These are phyloP conservation scores for Diaporthe sp. DNA, from an alignment of 2,329 filamentous ascomycete genomes.

Conservation along the genomic window DNA sequence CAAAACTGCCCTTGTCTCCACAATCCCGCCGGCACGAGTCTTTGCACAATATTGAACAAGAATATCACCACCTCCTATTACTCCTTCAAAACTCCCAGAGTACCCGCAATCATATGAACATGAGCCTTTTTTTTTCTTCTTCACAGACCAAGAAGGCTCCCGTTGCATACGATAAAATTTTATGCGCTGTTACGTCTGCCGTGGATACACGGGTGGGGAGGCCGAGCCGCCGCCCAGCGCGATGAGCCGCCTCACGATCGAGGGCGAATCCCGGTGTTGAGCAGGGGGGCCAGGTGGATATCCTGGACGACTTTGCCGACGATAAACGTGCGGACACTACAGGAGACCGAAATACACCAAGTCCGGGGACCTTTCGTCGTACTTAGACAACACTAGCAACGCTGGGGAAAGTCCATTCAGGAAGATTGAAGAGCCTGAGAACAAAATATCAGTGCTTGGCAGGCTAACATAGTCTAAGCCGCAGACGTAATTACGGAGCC, in stretches of 20 bases:
- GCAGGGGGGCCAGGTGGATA: background rate
- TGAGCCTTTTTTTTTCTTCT: background rate
- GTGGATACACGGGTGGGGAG: conserved; percentile 3
- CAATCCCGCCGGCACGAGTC: background rate
- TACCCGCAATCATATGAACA: background rate
- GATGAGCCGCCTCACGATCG: background rate
- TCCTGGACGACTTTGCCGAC: background rate
- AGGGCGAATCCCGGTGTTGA: background rate
- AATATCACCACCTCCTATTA: conserved; percentile 18
- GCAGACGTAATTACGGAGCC: background rate
- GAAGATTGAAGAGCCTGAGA: background rate
- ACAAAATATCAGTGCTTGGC: background rate
- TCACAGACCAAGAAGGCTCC: background rate
- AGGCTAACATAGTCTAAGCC: background rate
- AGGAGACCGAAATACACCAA: background rate
- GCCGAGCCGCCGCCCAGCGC: background rate
- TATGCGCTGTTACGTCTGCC: background rate
- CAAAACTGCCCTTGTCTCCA: background rate
- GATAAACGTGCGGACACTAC: background rate
- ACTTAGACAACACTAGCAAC: background rate
- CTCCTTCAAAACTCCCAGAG: background rate
- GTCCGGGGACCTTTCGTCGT: background rate
- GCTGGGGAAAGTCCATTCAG: background rate
- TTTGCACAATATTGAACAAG: conserved; percentile 2
- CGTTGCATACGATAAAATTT: background rate